Evolutionary conservation across 768 basidiomycete genomes (phyloP).

Genomic region (Cystobasidium ongulense): DNA sequence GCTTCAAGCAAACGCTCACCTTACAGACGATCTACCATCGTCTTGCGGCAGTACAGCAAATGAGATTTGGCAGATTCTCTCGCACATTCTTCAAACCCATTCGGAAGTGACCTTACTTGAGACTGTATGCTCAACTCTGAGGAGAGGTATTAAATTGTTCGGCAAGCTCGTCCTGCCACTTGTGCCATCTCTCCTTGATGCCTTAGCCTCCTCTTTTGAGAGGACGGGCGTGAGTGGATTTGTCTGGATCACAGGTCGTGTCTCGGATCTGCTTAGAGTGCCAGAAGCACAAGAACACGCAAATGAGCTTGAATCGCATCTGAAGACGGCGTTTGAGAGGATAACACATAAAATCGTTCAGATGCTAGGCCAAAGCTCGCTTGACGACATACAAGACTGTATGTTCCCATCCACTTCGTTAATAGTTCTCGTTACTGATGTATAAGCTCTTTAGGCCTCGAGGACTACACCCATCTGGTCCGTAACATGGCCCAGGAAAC

Average conservation of each 20-base stretch:
- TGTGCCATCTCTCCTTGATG: conserved; percentile 60
- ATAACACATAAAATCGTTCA: conserved; percentile 63
- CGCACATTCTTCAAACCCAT: conserved; percentile 67
- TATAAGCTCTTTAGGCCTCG: conserved; percentile 59
- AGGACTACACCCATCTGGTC: conserved; percentile 82
- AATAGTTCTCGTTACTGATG: neutral
- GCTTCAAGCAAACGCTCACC: conserved; percentile 69
- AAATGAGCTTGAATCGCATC: conserved; percentile 52
- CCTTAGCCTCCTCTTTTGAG: conserved; percentile 73
- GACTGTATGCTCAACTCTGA: conserved; percentile 70
- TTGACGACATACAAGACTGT: conserved; percentile 82
- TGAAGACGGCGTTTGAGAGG: conserved; percentile 63
- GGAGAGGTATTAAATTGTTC: conserved; percentile 76
- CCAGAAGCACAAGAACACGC: conserved; percentile 63
- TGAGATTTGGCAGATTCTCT: conserved; percentile 77
- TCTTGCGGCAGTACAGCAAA: conserved; percentile 68
- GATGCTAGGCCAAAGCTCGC: conserved; percentile 60
- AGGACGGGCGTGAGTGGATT: conserved; percentile 73
- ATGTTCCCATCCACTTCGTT: conserved; percentile 42
- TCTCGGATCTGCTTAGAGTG: conserved; percentile 59
- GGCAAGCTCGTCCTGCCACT: conserved; percentile 59
- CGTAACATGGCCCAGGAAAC: conserved; percentile 59
- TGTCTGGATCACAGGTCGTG: conserved; percentile 73
- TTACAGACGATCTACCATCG: conserved; percentile 71
- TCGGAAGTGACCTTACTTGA: conserved; percentile 71